Percentiles rank a stretch among this genome's conserved stretches.
Conservation (phyloP, 257 asterid species). For the Solanum virginianum region DNA sequence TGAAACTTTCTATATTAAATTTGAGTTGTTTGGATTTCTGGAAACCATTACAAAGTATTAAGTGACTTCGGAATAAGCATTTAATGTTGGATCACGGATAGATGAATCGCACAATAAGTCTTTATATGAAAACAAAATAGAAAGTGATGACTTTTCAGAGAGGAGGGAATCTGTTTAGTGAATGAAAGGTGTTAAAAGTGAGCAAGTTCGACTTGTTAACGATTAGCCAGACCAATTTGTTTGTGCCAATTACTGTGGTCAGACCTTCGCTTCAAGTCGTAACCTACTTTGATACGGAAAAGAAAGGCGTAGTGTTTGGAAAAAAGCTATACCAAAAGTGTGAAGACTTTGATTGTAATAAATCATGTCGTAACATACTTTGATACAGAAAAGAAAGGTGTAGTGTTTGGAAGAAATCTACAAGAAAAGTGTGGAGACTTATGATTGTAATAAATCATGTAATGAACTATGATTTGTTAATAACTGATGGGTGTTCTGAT, state of each 20-base stretch:
- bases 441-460: neutral
- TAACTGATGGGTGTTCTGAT: neutral
- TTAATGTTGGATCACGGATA: neutral
- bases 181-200: neutral
- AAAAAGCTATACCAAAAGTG: too few species aligned
- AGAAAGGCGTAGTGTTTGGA: neutral
- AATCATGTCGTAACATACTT: neutral
- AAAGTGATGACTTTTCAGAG: neutral
- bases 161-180: neutral
- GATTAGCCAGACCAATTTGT: neutral
- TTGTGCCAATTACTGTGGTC: neutral
- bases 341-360: too few species aligned
- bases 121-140: neutral
- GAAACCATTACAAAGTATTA: neutral
- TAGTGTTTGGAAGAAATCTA: neutral
- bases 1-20: neutral
- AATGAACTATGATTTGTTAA: neutral
- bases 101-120: neutral
- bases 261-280: neutral
- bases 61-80: neutral
- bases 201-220: neutral
- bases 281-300: neutral
- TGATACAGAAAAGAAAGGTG: neutral
- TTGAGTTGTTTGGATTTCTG: neutral
- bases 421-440: neutral